Base-by-base conservation (phyloP, 371 early-diverging fungal genomes). In the Actinomortierella ambigua region DNA sequence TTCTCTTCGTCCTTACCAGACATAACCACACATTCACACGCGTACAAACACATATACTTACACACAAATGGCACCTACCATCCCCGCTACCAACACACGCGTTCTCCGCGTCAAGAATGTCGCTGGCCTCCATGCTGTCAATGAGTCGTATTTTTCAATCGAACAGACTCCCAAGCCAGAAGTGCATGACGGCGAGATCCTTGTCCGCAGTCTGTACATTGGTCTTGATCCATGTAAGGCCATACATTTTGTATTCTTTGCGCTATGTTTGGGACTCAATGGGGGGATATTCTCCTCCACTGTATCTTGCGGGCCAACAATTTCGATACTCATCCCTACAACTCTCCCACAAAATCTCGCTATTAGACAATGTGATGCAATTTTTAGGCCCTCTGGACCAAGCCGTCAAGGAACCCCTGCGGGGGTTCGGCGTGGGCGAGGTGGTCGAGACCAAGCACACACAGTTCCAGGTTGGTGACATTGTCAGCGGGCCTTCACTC, bases 381-480 rank as follows among this genome's bases (percentile, higher is more conserved):
- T 61, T 13, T 56, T 63, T 53, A 76, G 79, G 55, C 87, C 84
- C 60, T 17, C 61, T 86, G 20, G 78, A 83, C 1, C 91, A 88
- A 68, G 50, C 58, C 26, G 28, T 89, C 27, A 82, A 82, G 49
- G 49, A 87, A 58, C 81, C 87, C 7, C 63, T 91, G 79, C 63
- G 65, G 24, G 88, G 84, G 49, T 73, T 77, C 24, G 87, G 80
- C 22, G 82, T 91, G 61, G 77, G 78, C 18, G 80, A 85, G 43
- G 89, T 91, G 17, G 66, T 86, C 43, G 81, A 82, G 46, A 84
- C 86, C 20, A 80, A 81, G 61, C 80, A 82, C 62, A 69, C 18
- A 63, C 81, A 34, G 85, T 81, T 70, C 80, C 78, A 81, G 51
- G 83, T 77, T 15, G 89, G 88, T 50, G 82, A 89, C 57, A 59